Conservation (phyloP, 768 basidiomycete genomes). For the Leucogyrophana mollusca region DNA sequence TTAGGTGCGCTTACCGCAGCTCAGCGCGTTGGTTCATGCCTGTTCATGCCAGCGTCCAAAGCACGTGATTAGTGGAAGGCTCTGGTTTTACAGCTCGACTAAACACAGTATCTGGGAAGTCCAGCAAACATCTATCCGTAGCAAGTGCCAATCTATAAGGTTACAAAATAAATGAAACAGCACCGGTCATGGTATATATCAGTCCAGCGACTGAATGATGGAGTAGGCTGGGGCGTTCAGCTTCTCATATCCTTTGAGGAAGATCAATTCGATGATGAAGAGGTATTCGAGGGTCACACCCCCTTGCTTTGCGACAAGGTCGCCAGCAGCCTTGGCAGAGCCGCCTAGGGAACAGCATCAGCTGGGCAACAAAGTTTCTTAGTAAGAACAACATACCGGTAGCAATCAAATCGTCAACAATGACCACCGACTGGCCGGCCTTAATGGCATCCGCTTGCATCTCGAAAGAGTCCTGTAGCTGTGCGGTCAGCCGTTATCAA, state of each 20-base stretch:
- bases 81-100: too few relatives aligned
- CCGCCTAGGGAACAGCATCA: conserved; percentile 55
- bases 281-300: conserved; percentile 89
- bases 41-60: too few relatives aligned
- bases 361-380: not conserved
- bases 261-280: conserved; percentile 84
- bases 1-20: too few relatives aligned
- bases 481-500: not conserved
- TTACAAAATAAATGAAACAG: too few relatives aligned
- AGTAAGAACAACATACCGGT: conserved; percentile 59
- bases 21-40: too few relatives aligned
- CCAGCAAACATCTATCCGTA: not conserved
- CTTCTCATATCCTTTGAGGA: conserved; percentile 72
- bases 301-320: conserved; percentile 80
- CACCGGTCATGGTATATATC: not conserved
- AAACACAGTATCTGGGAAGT: too few relatives aligned
- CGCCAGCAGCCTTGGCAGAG: conserved; percentile 89
- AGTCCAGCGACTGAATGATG: conserved; percentile 75
- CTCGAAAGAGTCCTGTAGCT: conserved; percentile 85
- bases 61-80: too few relatives aligned
- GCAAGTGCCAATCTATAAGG: too few relatives aligned
- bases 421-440: conserved; percentile 78
- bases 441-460: conserved; percentile 88
- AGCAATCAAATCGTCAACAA: conserved; percentile 95
- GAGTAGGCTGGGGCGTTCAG: conserved; percentile 89